These are phyloP conservation scores for Leccinum ambiguum DNA, from an alignment of 1,284 basidiomycete species.

Conservation along the genomic window DNA sequence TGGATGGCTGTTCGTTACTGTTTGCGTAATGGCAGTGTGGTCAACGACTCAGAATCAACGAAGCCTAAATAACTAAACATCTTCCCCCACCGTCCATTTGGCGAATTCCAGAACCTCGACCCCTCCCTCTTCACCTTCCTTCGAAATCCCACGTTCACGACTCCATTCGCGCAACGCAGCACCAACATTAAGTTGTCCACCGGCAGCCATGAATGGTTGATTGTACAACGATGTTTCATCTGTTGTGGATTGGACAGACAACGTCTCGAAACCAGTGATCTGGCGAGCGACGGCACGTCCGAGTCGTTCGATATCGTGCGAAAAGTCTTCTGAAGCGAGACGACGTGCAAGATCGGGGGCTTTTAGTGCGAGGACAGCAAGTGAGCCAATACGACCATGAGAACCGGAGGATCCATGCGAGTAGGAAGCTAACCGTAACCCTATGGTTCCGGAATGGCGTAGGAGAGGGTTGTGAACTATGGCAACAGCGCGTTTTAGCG, in stretches of 20 bases:
- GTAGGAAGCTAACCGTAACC: conserved; percentile 75
- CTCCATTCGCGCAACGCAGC: conserved; percentile 73
- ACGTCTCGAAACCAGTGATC: conserved; percentile 83
- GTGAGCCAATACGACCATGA: conserved; percentile 70
- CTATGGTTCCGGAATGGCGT: conserved; percentile 37
- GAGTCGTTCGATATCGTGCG: conserved; percentile 59
- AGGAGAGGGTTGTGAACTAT: conserved; percentile 63
- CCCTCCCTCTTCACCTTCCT: conserved; percentile 42
- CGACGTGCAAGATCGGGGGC: conserved; percentile 45
- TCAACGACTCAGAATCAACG: neutral
- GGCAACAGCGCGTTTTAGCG: conserved; percentile 70
- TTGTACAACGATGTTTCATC: conserved; percentile 71
- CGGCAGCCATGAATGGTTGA: conserved; percentile 82
- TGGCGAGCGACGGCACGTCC: conserved; percentile 82
- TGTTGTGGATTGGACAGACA: conserved; percentile 46
- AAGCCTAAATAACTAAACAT: conserved; percentile 11
- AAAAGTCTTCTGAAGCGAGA: conserved; percentile 45
- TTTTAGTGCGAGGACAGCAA: conserved; percentile 65
- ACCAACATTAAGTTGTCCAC: conserved; percentile 55
- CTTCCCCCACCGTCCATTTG: conserved; percentile 68
- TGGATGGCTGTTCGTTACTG: neutral
- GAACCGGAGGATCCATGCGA: conserved; percentile 64
- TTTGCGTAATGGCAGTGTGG: neutral
- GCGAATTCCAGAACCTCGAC: conserved; percentile 60
- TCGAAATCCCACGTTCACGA: conserved; percentile 47